Base-by-base conservation (phyloP, 2,329 filamentous ascomycete genomes). In the Davidsoniella neocaledoniae region DNA sequence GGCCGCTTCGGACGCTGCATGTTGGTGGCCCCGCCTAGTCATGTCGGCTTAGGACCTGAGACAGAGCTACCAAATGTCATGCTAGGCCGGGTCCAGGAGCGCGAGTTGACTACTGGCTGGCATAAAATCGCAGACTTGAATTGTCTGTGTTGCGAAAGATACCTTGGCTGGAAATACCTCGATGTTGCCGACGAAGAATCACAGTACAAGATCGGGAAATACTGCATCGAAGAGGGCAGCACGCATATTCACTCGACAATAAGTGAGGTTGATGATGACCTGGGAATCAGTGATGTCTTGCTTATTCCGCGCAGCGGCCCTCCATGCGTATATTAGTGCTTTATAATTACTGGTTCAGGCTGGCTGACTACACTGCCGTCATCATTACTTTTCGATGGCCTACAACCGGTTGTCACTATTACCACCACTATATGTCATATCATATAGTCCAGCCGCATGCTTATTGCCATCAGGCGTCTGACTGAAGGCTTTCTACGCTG, bases 151-250 rank as follows among this genome's bases (percentile, higher is more conserved):
- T 83, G 79, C 61, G 63, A 64, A 23, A 66, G 64, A 47, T 74
- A 74, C 56, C 59, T 83, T 7, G 79, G 79, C 16, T 83, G 79
- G 79, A 81, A 81, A 61, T 83, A 83, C 57, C 68, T 81, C 41
- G 74, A 79, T 59, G 77, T 78, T 1, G 70, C 69, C 53, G 74
- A 81, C 56, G 58, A 65, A 50, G 63, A 67, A 43, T 79, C 82
- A 60, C 71, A 69, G 58, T 83, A 83, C 66, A 83, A 83, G 62
- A 68, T 81, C 46, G 77, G 77, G 56, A 82, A 81, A 61, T 82
- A 75, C 59, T 81, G 82, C 26, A 61, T 83, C 38, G 79, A 83
- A 64, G 75, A 72, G 38, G 70, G 38, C 33, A 21, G 47, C 14
- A 43, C 47, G 4, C 43, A 49, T 23, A 12, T 49, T 10, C 44